Conservation (phyloP, 768 basidiomycete genomes). For the Xerocomellus dryophilus region DNA sequence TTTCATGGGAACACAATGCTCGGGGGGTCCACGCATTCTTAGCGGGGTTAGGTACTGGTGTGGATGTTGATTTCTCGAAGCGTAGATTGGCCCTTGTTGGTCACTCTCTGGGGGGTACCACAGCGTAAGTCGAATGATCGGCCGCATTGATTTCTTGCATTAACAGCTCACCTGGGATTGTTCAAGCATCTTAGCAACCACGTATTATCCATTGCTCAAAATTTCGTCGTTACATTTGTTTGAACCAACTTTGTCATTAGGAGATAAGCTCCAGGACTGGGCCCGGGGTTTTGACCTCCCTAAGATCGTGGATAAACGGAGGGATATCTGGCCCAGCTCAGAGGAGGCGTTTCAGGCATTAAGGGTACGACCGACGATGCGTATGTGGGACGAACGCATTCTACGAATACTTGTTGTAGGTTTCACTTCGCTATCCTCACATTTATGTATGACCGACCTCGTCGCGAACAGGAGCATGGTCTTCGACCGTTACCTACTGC, state of each 20-base stretch:
- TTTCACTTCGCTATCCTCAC: neutral
- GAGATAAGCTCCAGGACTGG: neutral
- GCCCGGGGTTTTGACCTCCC: neutral
- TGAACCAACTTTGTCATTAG: neutral
- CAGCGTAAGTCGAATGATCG: neutral
- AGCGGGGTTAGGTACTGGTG: neutral
- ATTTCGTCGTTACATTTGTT: conserved; percentile 8
- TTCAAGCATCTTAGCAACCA: neutral
- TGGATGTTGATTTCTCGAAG: conserved; percentile 11
- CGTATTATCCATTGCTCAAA: neutral
- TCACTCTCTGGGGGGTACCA: conserved; percentile 1
- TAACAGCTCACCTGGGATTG: neutral
- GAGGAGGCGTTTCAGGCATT: neutral
- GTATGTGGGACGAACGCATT: conserved; percentile 7
- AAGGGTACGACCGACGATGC: neutral
- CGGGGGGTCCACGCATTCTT: conserved; percentile 10
- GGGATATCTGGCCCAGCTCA: neutral
- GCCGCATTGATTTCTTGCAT: neutral
- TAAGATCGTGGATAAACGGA: neutral
- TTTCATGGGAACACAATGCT: conserved; percentile 4
- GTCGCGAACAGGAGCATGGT: conserved; percentile 1
- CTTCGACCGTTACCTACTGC: conserved; percentile 5
- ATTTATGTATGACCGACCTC: neutral
- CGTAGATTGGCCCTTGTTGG: conserved; percentile 4
- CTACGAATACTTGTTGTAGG: neutral